phyloP scores from a whole-genome alignment of 352 stramenopile genomes.

The Phytophthora hybrid region DNA sequence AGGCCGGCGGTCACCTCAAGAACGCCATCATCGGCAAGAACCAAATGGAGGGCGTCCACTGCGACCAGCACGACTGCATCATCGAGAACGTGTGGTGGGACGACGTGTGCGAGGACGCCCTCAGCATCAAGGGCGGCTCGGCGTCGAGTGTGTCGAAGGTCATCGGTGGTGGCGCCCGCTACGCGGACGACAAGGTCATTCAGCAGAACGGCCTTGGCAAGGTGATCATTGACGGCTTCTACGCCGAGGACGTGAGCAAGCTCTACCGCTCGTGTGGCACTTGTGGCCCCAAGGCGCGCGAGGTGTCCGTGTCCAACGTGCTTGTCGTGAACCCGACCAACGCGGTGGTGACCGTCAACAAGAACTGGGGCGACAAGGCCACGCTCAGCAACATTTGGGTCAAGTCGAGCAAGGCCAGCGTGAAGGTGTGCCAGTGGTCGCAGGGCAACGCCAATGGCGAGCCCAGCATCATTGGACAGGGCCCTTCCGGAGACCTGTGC shows the following conservation, averaged over 20 bases:
- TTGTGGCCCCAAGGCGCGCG: slow-evolving; percentile 12
- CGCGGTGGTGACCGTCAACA: slow-evolving; percentile 25
- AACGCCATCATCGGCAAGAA: slow-evolving; percentile 4
- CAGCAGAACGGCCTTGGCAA: slow-evolving; percentile 10
- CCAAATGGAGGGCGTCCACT: slow-evolving; percentile 4
- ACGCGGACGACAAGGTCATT: slow-evolving; percentile 48
- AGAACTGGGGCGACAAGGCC: slow-evolving; percentile 22
- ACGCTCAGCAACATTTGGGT: slow-evolving; percentile 26
- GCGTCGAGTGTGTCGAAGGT: slow-evolving; percentile 27
- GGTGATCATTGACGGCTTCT: slow-evolving; percentile 7
- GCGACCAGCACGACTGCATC: slow-evolving; percentile 1
- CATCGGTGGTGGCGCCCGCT: slow-evolving; percentile 39
- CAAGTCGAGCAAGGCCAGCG: slow-evolving; percentile 10
- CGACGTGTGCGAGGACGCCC: slow-evolving; percentile 31
- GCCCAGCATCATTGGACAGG: slow-evolving; percentile 16
- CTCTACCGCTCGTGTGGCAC: slow-evolving; percentile 4
- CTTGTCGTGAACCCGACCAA: slow-evolving; percentile 23
- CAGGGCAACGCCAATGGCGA: slow-evolving; percentile 15
- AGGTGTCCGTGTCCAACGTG: slow-evolving; percentile 32
- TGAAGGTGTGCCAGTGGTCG: slow-evolving; percentile 24
- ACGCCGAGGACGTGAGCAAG: slow-evolving; percentile 4
- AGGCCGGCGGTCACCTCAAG: slow-evolving; percentile 9
- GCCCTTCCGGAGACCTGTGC: slow-evolving; percentile 13
- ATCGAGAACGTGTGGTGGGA: slow-evolving; percentile 6
- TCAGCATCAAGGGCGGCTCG: slow-evolving; percentile 31